These are phyloP conservation scores for Adiantum capillusveneris DNA, from an alignment of 75 land plant species.

Conservation along the genomic window DNA sequence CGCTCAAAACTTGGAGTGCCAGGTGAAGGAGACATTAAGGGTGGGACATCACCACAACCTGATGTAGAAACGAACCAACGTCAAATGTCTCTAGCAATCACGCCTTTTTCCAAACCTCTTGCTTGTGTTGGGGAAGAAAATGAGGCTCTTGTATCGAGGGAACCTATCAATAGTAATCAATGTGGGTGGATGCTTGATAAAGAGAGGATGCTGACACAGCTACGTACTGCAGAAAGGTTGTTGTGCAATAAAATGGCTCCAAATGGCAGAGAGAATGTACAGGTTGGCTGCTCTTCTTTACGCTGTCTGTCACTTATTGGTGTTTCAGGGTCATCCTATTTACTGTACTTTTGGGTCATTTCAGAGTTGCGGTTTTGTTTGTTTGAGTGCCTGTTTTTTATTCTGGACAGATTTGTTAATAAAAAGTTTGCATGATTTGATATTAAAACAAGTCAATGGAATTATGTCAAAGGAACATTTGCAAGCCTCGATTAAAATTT, in stretches of 20 bases:
- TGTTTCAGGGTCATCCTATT: too few relatives aligned
- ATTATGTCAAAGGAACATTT: too few relatives aligned
- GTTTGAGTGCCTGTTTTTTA: too few relatives aligned
- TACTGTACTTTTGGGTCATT: too few relatives aligned
- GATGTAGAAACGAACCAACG: not conserved
- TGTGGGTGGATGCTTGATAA: slow-evolving; percentile 11
- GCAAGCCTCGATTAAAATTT: too few relatives aligned
- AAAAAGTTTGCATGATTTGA: too few relatives aligned
- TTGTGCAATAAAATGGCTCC: slow-evolving; percentile 5
- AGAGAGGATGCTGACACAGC: slow-evolving; percentile 8
- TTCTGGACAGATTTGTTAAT: too few relatives aligned
- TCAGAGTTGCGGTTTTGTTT: too few relatives aligned
- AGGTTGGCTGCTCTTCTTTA: not conserved
- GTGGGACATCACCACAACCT: not conserved
- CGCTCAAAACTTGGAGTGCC: slow-evolving; percentile 19
- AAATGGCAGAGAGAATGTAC: not conserved
- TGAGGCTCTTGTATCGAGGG: not conserved
- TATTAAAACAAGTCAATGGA: too few relatives aligned
- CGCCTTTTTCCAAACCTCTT: not conserved
- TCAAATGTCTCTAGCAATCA: not conserved
- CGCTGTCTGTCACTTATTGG: too few relatives aligned
- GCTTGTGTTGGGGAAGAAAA: slow-evolving; percentile 5
- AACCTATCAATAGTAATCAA: not conserved
- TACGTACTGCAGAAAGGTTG: slow-evolving; percentile 4
- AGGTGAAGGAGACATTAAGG: not conserved